These are phyloP conservation scores for Flaveria robusta DNA, from an alignment of 129 eudicot species.

Conservation along the genomic window DNA sequence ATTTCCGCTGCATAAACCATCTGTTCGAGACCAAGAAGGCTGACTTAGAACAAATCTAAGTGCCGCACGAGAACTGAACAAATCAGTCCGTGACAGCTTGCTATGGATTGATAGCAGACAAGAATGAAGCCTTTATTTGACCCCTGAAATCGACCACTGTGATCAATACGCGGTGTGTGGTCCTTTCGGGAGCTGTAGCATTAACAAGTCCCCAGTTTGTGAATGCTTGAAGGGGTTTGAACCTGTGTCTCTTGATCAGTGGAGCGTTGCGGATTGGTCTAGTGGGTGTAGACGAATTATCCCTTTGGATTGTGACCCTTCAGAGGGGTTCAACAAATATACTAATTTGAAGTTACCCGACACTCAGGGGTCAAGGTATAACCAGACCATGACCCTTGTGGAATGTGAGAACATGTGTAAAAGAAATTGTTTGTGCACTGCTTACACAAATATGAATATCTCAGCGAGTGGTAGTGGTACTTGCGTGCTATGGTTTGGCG, in stretches of 20 bases:
- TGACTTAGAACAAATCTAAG: no score
- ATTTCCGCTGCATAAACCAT: no score
- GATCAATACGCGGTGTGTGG: constrained; percentile 43
- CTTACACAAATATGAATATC: constrained; percentile 42
- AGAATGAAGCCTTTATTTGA: not conserved
- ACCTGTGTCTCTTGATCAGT: constrained; percentile 5
- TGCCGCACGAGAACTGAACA: no score
- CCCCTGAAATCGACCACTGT: not conserved
- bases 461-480: constrained; percentile 41
- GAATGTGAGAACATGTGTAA: constrained; percentile 24
- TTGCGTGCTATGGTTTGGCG: constrained; percentile 35
- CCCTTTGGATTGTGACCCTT: not conserved
- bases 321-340: constrained; percentile 21
- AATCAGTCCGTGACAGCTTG: no score
- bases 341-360: constrained; percentile 28
- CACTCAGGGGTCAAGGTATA: constrained; percentile 23
- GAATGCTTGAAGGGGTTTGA: constrained; percentile 36
- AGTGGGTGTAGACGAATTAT: constrained; percentile 17
- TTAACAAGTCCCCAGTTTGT: constrained; percentile 4
- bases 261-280: constrained; percentile 24
- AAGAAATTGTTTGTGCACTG: constrained; percentile 28
- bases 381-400: constrained; percentile 14
- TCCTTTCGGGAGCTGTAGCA: constrained; percentile 16
- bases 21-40: no score
- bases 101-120: constrained; percentile 15